These are phyloP conservation scores for Erysiphe neolycopersici DNA, from an alignment of 2,329 filamentous ascomycete genomes.

Conservation along the genomic window DNA sequence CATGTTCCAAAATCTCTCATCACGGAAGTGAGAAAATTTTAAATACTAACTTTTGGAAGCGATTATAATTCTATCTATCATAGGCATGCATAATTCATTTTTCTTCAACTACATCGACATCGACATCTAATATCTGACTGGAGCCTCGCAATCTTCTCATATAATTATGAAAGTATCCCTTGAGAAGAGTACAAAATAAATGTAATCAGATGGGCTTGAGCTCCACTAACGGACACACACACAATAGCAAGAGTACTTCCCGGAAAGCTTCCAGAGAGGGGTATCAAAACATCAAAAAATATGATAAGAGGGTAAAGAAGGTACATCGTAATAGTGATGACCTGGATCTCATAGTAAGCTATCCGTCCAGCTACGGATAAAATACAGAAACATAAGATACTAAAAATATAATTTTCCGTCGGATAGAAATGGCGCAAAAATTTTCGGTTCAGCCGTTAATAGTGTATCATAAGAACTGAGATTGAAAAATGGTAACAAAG, in stretches of 20 bases:
- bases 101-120: neutral
- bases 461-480: slow-evolving; percentile 7
- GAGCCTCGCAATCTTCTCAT: neutral
- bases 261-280: no score
- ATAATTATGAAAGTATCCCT: neutral
- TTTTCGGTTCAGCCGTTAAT: slow-evolving; percentile 12
- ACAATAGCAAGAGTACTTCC: no score
- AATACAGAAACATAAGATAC: neutral
- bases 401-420: neutral
- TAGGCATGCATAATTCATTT: neutral
- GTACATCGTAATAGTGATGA: neutral
- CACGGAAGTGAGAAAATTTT: no score
- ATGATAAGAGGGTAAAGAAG: neutral
- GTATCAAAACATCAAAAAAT: neutral
- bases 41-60: neutral
- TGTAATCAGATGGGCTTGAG: neutral
- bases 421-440: slow-evolving; percentile 5
- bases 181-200: neutral
- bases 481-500: slow-evolving; percentile 4
- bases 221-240: neutral
- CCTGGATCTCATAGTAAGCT: neutral
- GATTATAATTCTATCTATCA: neutral
- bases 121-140: neutral
- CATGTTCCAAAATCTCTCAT: no score
- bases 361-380: neutral